Conservation (phyloP, 495 filamentous ascomycete genomes). For the Articulospora tetracladia region DNA sequence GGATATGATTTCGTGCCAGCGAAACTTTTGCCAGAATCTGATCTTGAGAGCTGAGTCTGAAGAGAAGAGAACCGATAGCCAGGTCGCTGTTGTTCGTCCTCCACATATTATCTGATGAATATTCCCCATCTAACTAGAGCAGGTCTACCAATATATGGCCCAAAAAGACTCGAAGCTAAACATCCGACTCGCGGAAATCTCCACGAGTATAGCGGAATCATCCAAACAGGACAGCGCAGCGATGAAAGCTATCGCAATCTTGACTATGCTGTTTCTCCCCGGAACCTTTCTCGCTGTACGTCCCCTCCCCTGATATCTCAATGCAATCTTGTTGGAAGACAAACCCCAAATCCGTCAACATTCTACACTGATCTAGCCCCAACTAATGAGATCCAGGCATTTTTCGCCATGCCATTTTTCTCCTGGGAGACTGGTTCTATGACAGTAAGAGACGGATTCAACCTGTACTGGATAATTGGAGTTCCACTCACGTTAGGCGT, state of each 20-base stretch:
- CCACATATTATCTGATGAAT: neutral
- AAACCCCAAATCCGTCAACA: neutral
- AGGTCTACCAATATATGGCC: slow-evolving; percentile 19
- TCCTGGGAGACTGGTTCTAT: neutral
- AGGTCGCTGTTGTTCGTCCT: slow-evolving; percentile 9
- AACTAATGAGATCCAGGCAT: neutral
- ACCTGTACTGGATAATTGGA: no score
- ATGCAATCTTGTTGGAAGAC: slow-evolving; percentile 21
- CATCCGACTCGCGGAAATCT: slow-evolving; percentile 4
- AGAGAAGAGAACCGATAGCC: slow-evolving; percentile 7
- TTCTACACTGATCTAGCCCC: neutral
- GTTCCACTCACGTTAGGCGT: no score
- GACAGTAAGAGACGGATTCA: neutral
- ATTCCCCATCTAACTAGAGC: no score
- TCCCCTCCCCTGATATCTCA: slow-evolving; percentile 23
- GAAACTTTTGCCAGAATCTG: neutral
- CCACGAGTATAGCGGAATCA: slow-evolving; percentile 4
- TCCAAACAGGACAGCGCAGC: slow-evolving; percentile 11
- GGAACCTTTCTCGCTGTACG: slow-evolving; percentile 38
- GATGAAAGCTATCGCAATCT: slow-evolving; percentile 33
- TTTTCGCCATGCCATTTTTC: slow-evolving; percentile 12
- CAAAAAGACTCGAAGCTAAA: slow-evolving; percentile 15
- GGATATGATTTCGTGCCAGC: neutral
- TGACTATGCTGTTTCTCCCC: slow-evolving; percentile 51
- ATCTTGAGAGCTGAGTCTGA: slow-evolving; percentile 3